These are phyloP conservation scores for Penicillium crystallinum DNA, from an alignment of 495 filamentous ascomycete species.

Conservation along the genomic window DNA sequence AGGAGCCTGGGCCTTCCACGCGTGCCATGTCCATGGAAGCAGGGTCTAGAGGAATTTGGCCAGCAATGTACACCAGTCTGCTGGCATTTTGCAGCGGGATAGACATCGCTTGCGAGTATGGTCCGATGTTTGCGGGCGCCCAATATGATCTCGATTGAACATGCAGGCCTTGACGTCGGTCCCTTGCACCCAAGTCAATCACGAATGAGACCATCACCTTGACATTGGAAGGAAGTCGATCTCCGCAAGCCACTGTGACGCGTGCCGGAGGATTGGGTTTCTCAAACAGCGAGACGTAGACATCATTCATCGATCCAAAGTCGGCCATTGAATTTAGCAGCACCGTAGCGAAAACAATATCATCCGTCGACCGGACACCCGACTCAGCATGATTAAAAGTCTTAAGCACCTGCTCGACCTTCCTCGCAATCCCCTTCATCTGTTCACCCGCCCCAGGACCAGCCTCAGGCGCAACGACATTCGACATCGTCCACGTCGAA, in stretches of 20 bases:
- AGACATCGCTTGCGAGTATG: slow-evolving; percentile 87
- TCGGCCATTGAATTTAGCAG: slow-evolving; percentile 73
- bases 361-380: slow-evolving; percentile 33
- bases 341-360: slow-evolving; percentile 70
- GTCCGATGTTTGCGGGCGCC: slow-evolving; percentile 97
- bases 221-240: slow-evolving; percentile 49
- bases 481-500: slow-evolving; percentile 37
- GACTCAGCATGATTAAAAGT: slow-evolving; percentile 6
- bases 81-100: slow-evolving; percentile 38
- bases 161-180: slow-evolving; percentile 59
- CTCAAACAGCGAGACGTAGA: slow-evolving; percentile 65
- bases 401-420: slow-evolving; percentile 31
- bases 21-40: slow-evolving; percentile 61
- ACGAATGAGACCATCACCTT: slow-evolving; percentile 58
- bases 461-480: slow-evolving; percentile 41
- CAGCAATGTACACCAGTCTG: slow-evolving; percentile 61
- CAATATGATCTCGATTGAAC: slow-evolving; percentile 94
- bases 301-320: slow-evolving; percentile 66
- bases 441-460: slow-evolving; percentile 35
- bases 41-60: slow-evolving; percentile 87
- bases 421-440: slow-evolving; percentile 39
- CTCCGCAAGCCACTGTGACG: slow-evolving; percentile 75
- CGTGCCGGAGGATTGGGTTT: slow-evolving; percentile 79
- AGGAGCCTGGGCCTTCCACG: slow-evolving; percentile 8
- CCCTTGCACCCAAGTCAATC: slow-evolving; percentile 32